Evolutionary conservation across 2,329 filamentous ascomycete species (phyloP), one percentile per base, ranked within the genome.

Genomic region (Colletotrichum viniferum): DNA sequence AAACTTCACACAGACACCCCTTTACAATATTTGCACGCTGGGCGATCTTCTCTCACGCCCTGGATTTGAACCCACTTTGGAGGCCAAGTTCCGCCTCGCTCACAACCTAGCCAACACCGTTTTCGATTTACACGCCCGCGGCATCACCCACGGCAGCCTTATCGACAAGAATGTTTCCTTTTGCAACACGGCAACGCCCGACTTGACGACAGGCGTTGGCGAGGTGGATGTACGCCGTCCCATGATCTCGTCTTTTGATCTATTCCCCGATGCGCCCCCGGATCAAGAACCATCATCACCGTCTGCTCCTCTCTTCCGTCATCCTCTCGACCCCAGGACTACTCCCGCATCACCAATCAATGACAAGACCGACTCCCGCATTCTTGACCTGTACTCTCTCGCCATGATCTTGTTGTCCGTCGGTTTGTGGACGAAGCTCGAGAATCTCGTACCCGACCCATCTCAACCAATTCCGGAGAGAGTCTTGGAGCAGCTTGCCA

Each of bases 1-100:
- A 71, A 84, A 85, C 28, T 83, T 88, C 12, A 89, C 88, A 1
- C 87, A 88, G 67, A 88, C 87, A 34, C 86, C 89, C 0, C 80
- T 86, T 0, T 89, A 89, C 78, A 89, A 86, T 69, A 81, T 92
- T 5, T 89, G 87, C 60, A 90, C 90, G 0, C 82, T 93, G 7
- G 84, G 85, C 16, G 87, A 92, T 69, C 85, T 93, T 13, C 85
- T 93, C 0, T 84, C 84, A 3, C 82, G 85, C 18, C 86, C 88
- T 1, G 86, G 87, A 66, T 89, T 88, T 43, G 91, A 94, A 79
- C 94, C 93, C 0, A 90, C 90, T 43, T 86, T 96, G 1, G 94
- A 96, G 83, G 92, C 93, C 73, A 94, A 95, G 79, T 96, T 95
- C 80, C 90, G 92, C 16, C 87, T 96, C 66, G 94, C 94, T 5